Evolutionary conservation across 371 early-diverging fungal genomes (phyloP).

Genomic region (Apophysomyces sp.): DNA sequence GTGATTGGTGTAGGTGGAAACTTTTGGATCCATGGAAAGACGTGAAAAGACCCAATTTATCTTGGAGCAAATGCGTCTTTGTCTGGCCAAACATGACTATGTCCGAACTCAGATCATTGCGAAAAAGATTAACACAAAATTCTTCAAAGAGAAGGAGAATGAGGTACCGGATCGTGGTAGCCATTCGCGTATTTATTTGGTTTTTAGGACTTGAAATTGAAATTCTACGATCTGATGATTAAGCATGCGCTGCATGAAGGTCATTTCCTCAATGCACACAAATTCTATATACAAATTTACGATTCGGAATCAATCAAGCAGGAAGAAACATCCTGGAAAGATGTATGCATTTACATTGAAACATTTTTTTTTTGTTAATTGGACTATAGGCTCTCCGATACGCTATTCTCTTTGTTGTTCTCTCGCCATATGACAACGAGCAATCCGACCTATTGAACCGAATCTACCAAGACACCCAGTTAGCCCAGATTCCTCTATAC

Average conservation of each 20-base stretch:
- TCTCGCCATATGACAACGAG: constrained; percentile 95
- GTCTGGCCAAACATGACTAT: constrained; percentile 90
- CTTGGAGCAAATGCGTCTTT: constrained; percentile 96
- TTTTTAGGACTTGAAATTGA: constrained; percentile 86
- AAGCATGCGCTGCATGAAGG: constrained; percentile 90
- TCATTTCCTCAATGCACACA: constrained; percentile 87
- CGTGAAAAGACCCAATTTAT: constrained; percentile 98
- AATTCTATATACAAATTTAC: constrained; percentile 89
- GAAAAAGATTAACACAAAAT: constrained; percentile 91
- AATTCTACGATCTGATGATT: constrained; percentile 95
- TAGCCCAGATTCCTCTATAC: constrained; percentile 71
- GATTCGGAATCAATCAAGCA: constrained; percentile 79
- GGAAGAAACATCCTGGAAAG: constrained; percentile 79
- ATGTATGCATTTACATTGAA: constrained; percentile 43
- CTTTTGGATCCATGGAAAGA: constrained; percentile 97
- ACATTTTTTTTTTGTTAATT: neutral
- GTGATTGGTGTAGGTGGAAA: constrained; percentile 75
- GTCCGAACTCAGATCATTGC: constrained; percentile 90
- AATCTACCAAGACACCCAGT: constrained; percentile 73
- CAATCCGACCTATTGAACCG: constrained; percentile 92
- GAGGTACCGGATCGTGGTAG: constrained; percentile 46
- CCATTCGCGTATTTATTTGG: neutral
- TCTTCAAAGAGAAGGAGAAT: constrained; percentile 83
- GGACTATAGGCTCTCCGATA: constrained; percentile 62
- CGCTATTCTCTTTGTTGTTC: constrained; percentile 79